Evolutionary conservation across 768 basidiomycete genomes (phyloP).

Genomic region (Mycena floridula): DNA sequence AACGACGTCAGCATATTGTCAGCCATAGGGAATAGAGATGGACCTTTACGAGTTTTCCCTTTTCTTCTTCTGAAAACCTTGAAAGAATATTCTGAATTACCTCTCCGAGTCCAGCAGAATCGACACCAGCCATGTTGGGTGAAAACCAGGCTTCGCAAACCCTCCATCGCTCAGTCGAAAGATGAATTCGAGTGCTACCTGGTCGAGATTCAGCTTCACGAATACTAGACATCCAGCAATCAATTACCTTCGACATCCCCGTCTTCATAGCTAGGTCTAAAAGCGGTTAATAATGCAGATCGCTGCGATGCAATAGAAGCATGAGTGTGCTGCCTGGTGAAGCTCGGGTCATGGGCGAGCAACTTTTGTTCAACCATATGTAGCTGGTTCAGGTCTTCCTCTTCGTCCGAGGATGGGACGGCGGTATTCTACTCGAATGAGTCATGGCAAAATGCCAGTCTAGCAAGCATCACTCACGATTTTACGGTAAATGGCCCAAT

Average conservation of each 20-base stretch:
- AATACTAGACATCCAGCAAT: neutral
- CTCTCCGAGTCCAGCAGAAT: slow-evolving; percentile 93
- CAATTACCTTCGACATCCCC: slow-evolving; percentile 56
- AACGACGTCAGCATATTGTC: neutral
- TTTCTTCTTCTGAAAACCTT: slow-evolving; percentile 62
- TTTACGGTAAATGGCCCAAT: slow-evolving; percentile 97
- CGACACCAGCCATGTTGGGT: slow-evolving; percentile 90
- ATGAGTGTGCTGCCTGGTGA: slow-evolving; percentile 77
- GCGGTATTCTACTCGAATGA: slow-evolving; percentile 50
- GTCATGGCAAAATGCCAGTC: neutral
- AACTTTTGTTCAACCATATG: slow-evolving; percentile 74
- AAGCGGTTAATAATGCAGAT: slow-evolving; percentile 82
- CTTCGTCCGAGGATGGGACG: slow-evolving; percentile 76
- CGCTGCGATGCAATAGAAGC: slow-evolving; percentile 69
- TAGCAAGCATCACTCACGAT: slow-evolving; percentile 50
- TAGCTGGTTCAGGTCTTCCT: slow-evolving; percentile 78
- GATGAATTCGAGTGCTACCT: slow-evolving; percentile 74
- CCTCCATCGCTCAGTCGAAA: slow-evolving; percentile 86
- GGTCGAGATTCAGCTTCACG: neutral
- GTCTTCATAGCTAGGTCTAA: slow-evolving; percentile 75
- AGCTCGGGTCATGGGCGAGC: slow-evolving; percentile 77
- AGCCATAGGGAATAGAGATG: neutral
- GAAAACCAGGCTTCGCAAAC: slow-evolving; percentile 92
- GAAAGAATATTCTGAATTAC: slow-evolving; percentile 79
- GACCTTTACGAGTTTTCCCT: slow-evolving; percentile 72